These are phyloP conservation scores for Talaromyces verruculosus DNA, from an alignment of 2,329 filamentous ascomycete species.

Conservation along the genomic window DNA sequence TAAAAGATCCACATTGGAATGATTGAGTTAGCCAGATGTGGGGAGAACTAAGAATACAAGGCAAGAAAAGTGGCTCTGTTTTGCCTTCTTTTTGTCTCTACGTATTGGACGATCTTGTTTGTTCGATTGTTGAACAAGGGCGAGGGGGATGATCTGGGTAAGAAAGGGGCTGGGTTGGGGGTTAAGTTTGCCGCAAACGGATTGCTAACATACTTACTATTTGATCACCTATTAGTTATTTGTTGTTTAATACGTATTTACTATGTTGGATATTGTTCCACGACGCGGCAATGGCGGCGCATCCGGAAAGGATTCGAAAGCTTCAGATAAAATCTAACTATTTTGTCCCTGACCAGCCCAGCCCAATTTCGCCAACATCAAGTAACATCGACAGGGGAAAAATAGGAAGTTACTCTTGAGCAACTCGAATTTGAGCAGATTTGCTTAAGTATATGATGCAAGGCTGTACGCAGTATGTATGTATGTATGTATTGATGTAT, in stretches of 20 bases:
- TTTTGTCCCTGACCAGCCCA: neutral
- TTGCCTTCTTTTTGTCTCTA: neutral
- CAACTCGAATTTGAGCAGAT: neutral
- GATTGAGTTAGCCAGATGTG: slow-evolving; percentile 16
- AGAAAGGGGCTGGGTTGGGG: neutral
- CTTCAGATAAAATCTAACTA: neutral
- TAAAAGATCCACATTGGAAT: slow-evolving; percentile 4
- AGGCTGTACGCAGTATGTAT: neutral
- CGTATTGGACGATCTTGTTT: slow-evolving; percentile 2
- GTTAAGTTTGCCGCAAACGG: neutral
- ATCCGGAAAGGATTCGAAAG: neutral
- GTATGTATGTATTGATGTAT: neutral
- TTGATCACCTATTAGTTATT: neutral
- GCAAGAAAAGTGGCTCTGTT: slow-evolving; percentile 12
- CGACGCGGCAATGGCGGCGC: slow-evolving; percentile 11
- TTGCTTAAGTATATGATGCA: slow-evolving; percentile 1
- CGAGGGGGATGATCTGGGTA: neutral
- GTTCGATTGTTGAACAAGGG: neutral
- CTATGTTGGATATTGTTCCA: neutral
- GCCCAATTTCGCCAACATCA: neutral
- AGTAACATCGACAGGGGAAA: neutral
- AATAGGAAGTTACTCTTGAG: slow-evolving; percentile 4
- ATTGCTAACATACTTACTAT: neutral
- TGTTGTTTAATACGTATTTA: neutral
- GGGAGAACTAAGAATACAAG: slow-evolving; percentile 18